Evolutionary conservation across 2,329 filamentous ascomycete genomes (phyloP), one percentile per base, ranked within the genome.

Genomic region (Grosmannia serpens): DNA sequence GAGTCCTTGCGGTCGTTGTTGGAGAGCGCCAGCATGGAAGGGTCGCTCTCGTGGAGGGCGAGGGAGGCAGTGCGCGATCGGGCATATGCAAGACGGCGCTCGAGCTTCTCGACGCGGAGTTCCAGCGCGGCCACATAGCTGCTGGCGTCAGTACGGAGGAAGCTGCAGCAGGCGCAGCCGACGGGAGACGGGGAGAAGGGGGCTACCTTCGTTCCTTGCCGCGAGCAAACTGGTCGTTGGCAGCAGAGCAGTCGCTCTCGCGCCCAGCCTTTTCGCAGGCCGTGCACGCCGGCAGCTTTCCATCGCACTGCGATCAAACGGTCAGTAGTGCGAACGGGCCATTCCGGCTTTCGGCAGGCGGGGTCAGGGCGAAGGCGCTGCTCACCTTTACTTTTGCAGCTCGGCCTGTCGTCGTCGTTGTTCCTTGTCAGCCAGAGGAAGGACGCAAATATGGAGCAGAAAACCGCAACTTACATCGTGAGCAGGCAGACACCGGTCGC

Each of bases 41-140:
- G 65, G 10, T 84, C 85, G 15, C 77, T 74, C 61, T 88, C 85
- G 64, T 86, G 78, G 65, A 87, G 79, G 27, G 81, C 77, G 20
- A 89, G 77, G 4, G 87, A 88, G 15, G 82, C 85, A 64, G 89
- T 89, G 63, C 87, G 84, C 24, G 84, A 82, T 65, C 82, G 79
- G 56, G 85, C 85, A 72, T 84, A 87, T 38, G 81, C 78, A 53
- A 96, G 80, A 59, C 85, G 85, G 68, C 84, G 86, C 71, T 96
- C 89, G 10, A 97, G 81, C 71, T 88, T 89, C 70, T 97, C 91
- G 64, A 95, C 86, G 59, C 89, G 86, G 20, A 91, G 84, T 70
- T 97, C 92, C n/a, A 99, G 79, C 0, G 92, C 95, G 9, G 92
- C 90, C 51, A 97, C 91, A 77, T 97, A 99, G 72, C 85, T 87